Evolutionary conservation across 495 filamentous ascomycete genomes (phyloP), one percentile per base, ranked within the genome.

Genomic region (Penicillium flavigenum): DNA sequence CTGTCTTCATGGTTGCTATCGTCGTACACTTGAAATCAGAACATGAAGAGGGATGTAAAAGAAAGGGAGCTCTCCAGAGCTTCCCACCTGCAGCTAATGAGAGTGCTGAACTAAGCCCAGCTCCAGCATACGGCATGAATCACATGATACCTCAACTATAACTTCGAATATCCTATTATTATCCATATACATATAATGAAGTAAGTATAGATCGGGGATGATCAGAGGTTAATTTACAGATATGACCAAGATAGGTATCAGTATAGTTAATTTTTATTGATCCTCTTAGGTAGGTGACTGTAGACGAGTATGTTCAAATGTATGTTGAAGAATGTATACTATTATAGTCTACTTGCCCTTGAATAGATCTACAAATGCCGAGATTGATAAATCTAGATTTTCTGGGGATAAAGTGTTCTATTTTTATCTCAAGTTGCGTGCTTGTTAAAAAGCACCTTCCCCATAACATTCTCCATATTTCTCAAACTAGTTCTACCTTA

Each of bases 121-220:
- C 5, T 48, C 47, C 26, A 19, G 22, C 14, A 27, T 46, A 46
- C 14, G 24, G 11, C 43, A 46, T 22, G 9, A 11, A 48, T 48
- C 46, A 48, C 46, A 48, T 48, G 46, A 48, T 48, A 14, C 9
- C 27, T 48, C 27, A 31, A 6, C 46, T 32, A 48, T 12, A 48
- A 29, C 16, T 19, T 12, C 16, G 11, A 12, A 2, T 44, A 1
- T 44, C 19, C 41, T 43, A 20, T 2, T 43, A 43, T 22, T 16
- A 24, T 4, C 24, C 24, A 6, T 38, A 38, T 38, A 22, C 22
- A 38, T 16, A 38, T 38, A n/a, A 38, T n/a, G 36, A 38, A n/a
- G 24, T 8, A 7, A 27, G 27, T 29, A 29, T 9, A n/a, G 2
- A 9, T 17, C 7, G 2, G 16, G 16, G 36, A 39, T 39, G n/a